Evolutionary conservation across 2,329 filamentous ascomycete genomes (phyloP), one percentile per base, ranked within the genome.

Genomic region (Hypoxylon sp.): DNA sequence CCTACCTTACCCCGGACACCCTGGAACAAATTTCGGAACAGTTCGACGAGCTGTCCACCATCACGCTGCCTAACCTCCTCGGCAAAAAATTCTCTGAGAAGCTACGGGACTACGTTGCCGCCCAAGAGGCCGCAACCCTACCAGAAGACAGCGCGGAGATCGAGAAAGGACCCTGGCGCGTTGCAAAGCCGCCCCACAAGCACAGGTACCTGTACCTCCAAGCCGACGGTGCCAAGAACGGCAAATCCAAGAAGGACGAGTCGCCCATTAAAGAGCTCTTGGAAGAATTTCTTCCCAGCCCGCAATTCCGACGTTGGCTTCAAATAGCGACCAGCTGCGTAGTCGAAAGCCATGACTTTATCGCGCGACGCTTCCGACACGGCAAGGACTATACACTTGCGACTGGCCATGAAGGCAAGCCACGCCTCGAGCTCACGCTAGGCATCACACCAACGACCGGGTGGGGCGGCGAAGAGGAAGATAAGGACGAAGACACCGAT

Each of bases 351-450:
- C 84, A 87, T 63, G 88, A 95, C 65, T 73, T 95, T 40, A 73
- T 95, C n/a, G 90, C 90, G 0, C 85, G 94, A 15, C 84, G 92
- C 23, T 99, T 99, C 78, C 85, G 94, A 6, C 84, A 84, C 36
- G 91, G 94, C 4, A 74, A 86, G 56, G 94, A 99, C 73, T 99
- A 99, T 69, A 96, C 93, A 2, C 83, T 99, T 13, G 94, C 94
- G 2, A 96, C 90, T 13, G 87, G 89, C 15, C 91, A 96, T 67
- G 87, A 84, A 25, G 84, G 84, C 46, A 82, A 90, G 63, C 83
- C 91, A 8, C 87, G 91, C 35, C 76, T 99, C 3, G 94, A 99
- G 70, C 81, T 97, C 42, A 95, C 91, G 49, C 78, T 99, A 2
- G 87, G 89, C 31, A 80, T 97, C 55, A 97, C 94, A 3, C 91